Base-by-base conservation (phyloP, 331 rosid species). In the Malus hybrid region DNA sequence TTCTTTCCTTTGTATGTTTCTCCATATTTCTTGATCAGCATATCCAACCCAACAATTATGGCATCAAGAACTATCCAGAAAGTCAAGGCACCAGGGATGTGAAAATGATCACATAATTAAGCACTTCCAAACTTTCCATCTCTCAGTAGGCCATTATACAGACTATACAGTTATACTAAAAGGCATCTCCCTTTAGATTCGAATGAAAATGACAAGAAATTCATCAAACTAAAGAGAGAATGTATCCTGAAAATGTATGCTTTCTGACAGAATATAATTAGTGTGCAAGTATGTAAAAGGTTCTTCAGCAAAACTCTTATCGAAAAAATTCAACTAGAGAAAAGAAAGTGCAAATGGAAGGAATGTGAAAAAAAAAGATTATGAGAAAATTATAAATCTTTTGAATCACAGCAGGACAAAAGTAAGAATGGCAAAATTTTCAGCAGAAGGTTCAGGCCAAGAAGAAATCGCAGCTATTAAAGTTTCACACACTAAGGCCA, bases 11-110 rank as follows among this genome's bases (percentile, higher is more conserved):
- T 90, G 69, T 79, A 83, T 50, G 97, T 90, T 39, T 80, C 85
- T 71, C 88, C 90, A 79, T 80, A 91, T 81, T 87, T 91, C 85
- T 94, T 94, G 64, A 94, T 94, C 76, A 91, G 73, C 88, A 91
- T 87, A 87, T 94, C 99, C 97, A 91, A 81, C 78, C 93, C 99
- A 75, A 94, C 92, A 81, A 94, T 87, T 73, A 94, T 82, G 74
- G 96, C 97, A 75, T 90, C 99, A 77, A 94, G 97, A 90, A 88
- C 97, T 94, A 83, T 76, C 81, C 75, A 65, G 50, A 67, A 77
- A 79, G 94, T 93, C 86, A 91, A 93, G 98, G 91, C 19, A 60
- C 61, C 76, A 84, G 65, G 56, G 60, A 80, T 46, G 54, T 62
- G 36, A 61, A 46, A 72, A 59, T 61, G 61, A 33, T 56, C 52